Evolutionary conservation across 1,284 basidiomycete genomes (phyloP).

Genomic region (Lignosus rhinocerotis): DNA sequence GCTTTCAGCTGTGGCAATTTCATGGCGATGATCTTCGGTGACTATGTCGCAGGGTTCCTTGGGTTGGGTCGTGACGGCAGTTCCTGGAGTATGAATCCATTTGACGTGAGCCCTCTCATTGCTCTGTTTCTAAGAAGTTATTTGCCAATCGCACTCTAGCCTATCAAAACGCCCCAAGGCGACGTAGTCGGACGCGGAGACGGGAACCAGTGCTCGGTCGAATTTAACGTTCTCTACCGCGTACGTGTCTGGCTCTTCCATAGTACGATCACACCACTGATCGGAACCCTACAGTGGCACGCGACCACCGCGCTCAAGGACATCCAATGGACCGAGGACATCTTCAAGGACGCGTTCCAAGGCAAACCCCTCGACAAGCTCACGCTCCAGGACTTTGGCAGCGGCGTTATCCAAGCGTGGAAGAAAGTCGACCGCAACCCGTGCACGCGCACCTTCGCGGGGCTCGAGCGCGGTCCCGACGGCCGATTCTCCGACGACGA

Average conservation of each 20-base stretch:
- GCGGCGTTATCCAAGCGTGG: conserved; percentile 26
- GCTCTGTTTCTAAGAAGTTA: not conserved
- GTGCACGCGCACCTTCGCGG: conserved; percentile 55
- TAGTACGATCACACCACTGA: not conserved
- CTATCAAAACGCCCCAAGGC: conserved; percentile 47
- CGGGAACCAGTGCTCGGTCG: conserved; percentile 73
- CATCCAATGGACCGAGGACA: conserved; percentile 55
- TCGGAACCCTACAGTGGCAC: conserved; percentile 53
- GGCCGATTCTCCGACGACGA: conserved; percentile 71
- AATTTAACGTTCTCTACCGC: conserved; percentile 74
- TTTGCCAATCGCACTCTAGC: conserved; percentile 31
- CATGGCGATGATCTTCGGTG: conserved; percentile 68
- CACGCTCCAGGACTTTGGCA: conserved; percentile 18
- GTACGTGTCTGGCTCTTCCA: conserved; percentile 17
- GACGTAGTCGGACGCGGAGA: conserved; percentile 58
- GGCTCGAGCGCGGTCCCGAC: conserved; percentile 51
- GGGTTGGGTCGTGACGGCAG: conserved; percentile 62
- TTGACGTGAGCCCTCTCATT: conserved; percentile 43
- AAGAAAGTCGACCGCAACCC: conserved; percentile 40
- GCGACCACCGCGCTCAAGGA: conserved; percentile 62
- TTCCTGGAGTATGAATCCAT: conserved; percentile 63
- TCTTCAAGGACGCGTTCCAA: conserved; percentile 48
- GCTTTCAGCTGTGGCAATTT: conserved; percentile 42
- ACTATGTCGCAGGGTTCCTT: conserved; percentile 75
- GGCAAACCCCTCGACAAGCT: conserved; percentile 28